Evolutionary conservation across 495 filamentous ascomycete species (phyloP), one percentile per base, ranked within the genome.

Genomic region (Sordaria brevicollis): DNA sequence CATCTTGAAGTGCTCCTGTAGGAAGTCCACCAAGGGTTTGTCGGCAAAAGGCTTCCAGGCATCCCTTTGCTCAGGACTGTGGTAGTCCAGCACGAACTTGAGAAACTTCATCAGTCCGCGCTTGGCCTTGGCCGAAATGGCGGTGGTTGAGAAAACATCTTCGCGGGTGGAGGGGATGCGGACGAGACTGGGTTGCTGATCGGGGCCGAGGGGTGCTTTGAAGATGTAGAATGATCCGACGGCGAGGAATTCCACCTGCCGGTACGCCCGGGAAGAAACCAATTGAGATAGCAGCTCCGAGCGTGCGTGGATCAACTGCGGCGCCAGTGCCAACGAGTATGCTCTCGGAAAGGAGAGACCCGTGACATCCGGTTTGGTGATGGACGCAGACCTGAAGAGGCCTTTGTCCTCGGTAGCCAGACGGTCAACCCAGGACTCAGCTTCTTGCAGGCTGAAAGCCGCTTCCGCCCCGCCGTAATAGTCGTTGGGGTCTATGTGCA

Each of bases 141-240:
- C 81, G 34, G 85, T 84, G 76, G 93, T 91, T 33, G 86, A 85
- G 75, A 95, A 94, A 57, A 97, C 85, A 80, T 97, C 94, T 79
- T 97, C 94, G 37, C 94, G 87, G 54, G 91, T 91, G 70, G 89
- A 91, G 2, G 94, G 93, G 68, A 97, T 89, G 25, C 88, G 87
- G 39, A 83, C 81, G 34, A 95, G 77, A 15, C 68, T 68, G 6
- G 76, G 69, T 33, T 73, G 70, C n/a, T 72, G 71, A 4, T 76
- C 69, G 31, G 72, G 49, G 29, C 70, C 68, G 4, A 74, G 39
- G n/a, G 72, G 29, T 4, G 80, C 74, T 67, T 80, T 76, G 76
- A 90, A 89, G 38, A 97, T 88, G 87, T 90, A 98, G 91, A 93
- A 98, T 69, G 91, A 94, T 35, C 96, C 96, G 7, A 98, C 91